These are phyloP conservation scores for Podila verticillata DNA, from an alignment of 192 early-diverging fungal genomes.

Conservation along the genomic window DNA sequence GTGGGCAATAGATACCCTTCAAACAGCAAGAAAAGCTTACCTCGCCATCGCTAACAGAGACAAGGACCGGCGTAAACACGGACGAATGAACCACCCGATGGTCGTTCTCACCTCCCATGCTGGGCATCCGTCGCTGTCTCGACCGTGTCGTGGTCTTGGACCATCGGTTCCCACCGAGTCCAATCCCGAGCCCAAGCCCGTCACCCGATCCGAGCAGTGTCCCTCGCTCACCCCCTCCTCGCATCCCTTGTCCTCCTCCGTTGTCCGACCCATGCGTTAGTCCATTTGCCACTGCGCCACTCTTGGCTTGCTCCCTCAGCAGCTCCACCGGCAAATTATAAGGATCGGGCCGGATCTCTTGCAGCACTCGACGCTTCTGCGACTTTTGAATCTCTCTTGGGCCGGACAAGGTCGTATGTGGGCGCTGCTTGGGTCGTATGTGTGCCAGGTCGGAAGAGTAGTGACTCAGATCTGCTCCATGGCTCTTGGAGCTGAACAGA, in stretches of 20 bases:
- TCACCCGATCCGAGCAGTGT: slow-evolving; percentile 41
- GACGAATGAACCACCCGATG: slow-evolving; percentile 40
- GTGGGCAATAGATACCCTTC: neutral
- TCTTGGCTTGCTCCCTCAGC: slow-evolving; percentile 36
- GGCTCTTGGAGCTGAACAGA: slow-evolving; percentile 12
- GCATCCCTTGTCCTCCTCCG: too few species aligned
- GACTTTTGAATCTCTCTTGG: slow-evolving; percentile 37
- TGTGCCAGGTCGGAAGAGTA: slow-evolving; percentile 25
- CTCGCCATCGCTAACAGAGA: slow-evolving; percentile 25
- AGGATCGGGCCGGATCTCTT: slow-evolving; percentile 42
- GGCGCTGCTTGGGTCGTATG: slow-evolving; percentile 35
- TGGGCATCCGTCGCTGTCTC: slow-evolving; percentile 29
- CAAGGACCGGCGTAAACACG: slow-evolving; percentile 33
- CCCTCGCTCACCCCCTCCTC: slow-evolving; percentile 15
- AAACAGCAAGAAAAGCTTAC: slow-evolving; percentile 9
- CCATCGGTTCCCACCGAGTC: slow-evolving; percentile 39
- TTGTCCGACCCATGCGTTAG: neutral
- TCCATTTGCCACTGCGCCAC: slow-evolving; percentile 29
- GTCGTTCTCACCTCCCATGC: slow-evolving; percentile 41
- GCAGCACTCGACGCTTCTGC: slow-evolving; percentile 25
- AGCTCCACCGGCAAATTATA: slow-evolving; percentile 45
- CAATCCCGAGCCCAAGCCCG: slow-evolving; percentile 39
- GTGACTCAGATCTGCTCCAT: neutral
- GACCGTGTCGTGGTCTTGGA: neutral
- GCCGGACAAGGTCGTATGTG: slow-evolving; percentile 27